Percentiles rank a stretch among this genome's conserved stretches.
Conservation (phyloP, 1,139 yeast species). For the Candida dubliniensis region DNA sequence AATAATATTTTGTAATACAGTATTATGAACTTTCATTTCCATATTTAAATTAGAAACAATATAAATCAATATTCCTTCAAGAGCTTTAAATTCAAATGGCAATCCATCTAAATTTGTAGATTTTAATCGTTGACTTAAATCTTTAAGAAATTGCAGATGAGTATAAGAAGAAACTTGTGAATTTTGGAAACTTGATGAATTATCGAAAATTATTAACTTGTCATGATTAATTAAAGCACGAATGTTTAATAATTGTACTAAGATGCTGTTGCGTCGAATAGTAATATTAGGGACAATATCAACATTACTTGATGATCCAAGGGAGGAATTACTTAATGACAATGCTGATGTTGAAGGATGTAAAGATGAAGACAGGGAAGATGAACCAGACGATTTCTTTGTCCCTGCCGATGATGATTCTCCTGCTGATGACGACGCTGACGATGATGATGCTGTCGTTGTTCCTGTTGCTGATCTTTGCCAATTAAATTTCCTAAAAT, state of each 20-base stretch:
- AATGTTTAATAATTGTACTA: constrained; percentile 41
- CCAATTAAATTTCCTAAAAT: constrained; percentile 36
- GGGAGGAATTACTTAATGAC: constrained; percentile 16
- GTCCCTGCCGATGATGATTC: constrained; percentile 13
- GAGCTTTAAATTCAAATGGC: constrained; percentile 47
- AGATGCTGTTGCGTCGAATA: constrained; percentile 37
- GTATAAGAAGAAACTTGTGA: constrained; percentile 31
- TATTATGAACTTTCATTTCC: constrained; percentile 45
- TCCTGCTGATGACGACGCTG: constrained; percentile 11
- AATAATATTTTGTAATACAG: constrained; percentile 39
- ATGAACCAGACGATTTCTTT: background rate
- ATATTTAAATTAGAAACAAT: constrained; percentile 40
- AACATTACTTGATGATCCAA: constrained; percentile 16
- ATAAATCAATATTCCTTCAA: constrained; percentile 43
- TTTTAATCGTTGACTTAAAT: constrained; percentile 22
- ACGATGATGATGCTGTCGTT: constrained; percentile 17
- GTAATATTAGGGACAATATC: constrained; percentile 48
- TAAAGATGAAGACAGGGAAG: constrained; percentile 18
- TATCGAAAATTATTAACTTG: constrained; percentile 42
- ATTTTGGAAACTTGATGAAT: constrained; percentile 20
- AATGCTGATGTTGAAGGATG: constrained; percentile 16
- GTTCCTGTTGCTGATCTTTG: constrained; percentile 16
- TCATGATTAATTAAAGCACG: constrained; percentile 44
- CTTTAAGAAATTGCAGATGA: constrained; percentile 35
- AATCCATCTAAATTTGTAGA: constrained; percentile 19